Conservation (phyloP, 768 basidiomycete genomes). For the Clitopilus passeckerianus region DNA sequence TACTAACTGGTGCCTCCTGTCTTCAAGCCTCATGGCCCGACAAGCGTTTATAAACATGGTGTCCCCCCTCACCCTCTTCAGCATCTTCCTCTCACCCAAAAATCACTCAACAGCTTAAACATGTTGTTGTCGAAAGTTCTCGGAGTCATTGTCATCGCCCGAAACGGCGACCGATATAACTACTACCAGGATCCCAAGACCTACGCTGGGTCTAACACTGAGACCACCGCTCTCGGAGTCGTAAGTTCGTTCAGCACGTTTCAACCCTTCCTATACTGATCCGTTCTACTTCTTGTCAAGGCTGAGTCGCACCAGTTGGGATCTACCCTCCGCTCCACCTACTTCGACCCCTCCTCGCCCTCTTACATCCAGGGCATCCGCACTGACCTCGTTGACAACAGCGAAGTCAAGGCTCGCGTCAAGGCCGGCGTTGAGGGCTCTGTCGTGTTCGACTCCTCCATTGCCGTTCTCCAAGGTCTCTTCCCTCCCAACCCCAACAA, state of each 20-base stretch:
- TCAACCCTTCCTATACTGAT: neutral
- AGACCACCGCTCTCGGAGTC: slow-evolving; percentile 74
- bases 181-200: slow-evolving; percentile 70
- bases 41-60: neutral
- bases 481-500: slow-evolving; percentile 77
- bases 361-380: slow-evolving; percentile 66
- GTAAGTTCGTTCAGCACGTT: slow-evolving; percentile 26
- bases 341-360: slow-evolving; percentile 61
- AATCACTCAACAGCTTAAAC: slow-evolving; percentile 8
- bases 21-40: neutral
- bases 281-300: slow-evolving; percentile 28
- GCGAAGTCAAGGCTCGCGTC: slow-evolving; percentile 69
- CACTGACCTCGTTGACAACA: slow-evolving; percentile 66
- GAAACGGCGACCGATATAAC: slow-evolving; percentile 71
- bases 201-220: slow-evolving; percentile 57
- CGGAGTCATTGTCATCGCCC: slow-evolving; percentile 72
- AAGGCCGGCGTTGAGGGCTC: slow-evolving; percentile 83
- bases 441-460: slow-evolving; percentile 84
- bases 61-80: slow-evolving; percentile 6
- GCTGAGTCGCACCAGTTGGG: slow-evolving; percentile 68
- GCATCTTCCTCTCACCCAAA: slow-evolving; percentile 13
- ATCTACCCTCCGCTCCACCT: slow-evolving; percentile 53
- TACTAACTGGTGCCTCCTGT: neutral
- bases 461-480: slow-evolving; percentile 80
- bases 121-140: slow-evolving; percentile 59